Evolutionary conservation across 495 filamentous ascomycete species (phyloP), one percentile per base, ranked within the genome.

Genomic region (Podospora sp.): DNA sequence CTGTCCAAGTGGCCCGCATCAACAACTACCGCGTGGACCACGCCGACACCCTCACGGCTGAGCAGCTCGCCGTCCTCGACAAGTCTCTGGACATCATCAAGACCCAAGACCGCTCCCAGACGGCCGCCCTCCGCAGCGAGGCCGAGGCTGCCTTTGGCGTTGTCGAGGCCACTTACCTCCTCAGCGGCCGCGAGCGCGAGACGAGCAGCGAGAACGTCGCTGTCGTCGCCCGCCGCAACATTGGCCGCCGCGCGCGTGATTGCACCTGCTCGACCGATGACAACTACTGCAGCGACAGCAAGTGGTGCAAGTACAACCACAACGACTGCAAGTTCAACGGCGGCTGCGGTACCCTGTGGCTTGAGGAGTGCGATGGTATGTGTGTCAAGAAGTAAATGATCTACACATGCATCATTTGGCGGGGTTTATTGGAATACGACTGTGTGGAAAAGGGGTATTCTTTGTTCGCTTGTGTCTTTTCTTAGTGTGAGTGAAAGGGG

Each of bases 211-310:
- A 5, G 18, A 52, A 52, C 49, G 49, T 4, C 49, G 49, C 49
- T 4, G 49, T 12, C 14, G 49, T 52, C 12, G 49, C 49, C 4
- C 16, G 49, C 49, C 49, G 49, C 21, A 52, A 33, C 29, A 33
- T 52, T 12, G 14, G 3, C 4, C 12, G 49, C 49, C 49, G 49
- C 49, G 12, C 55, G 24, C 55, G 55, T 14, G 55, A 58, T 20
- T 58, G 55, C 24, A 58, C 55, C 55, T 9, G 55, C 55, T 58
- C 55, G 55, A 58, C 55, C 24, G 24, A 58, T 16, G 55, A 58
- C 55, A 58, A 58, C 55, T 58, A 58, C 24, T 58, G 55, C 55
- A 58, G 24, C 24, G 55, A 58, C 24, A 58, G 55, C 55, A 58
- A 58, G 55, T 58, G 24, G 20, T 58, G 55, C 55, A 58, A 58